phyloP scores from a whole-genome alignment of 2,329 filamentous ascomycete species.

The Huntiella abstrusa region DNA sequence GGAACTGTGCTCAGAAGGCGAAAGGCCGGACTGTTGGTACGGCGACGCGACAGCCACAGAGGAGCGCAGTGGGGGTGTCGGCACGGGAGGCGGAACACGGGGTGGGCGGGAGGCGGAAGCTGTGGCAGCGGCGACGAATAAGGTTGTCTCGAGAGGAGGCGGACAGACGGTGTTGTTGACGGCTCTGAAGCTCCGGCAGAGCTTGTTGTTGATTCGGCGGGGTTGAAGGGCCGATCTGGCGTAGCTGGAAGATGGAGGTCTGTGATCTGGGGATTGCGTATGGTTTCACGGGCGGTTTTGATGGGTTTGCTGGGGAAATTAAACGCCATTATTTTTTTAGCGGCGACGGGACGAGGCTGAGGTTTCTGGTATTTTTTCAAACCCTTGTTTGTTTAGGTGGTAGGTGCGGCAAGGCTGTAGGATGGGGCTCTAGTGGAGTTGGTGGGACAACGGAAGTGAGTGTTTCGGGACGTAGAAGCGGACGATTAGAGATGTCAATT shows the following conservation, averaged over 20 bases:
- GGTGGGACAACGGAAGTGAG: neutral
- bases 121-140: neutral
- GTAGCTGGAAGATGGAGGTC: conserved; percentile 29
- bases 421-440: no score
- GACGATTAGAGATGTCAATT: no score
- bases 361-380: no score
- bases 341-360: no score
- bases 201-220: no score
- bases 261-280: no score
- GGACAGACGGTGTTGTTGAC: conserved; percentile 34
- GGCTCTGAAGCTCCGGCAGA: conserved; percentile 17
- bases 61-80: neutral
- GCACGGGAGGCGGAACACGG: neutral
- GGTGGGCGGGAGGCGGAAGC: neutral
- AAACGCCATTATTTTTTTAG: no score
- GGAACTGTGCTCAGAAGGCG: neutral
- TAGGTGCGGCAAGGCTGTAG: no score
- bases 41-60: no score
- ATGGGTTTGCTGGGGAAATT: no score
- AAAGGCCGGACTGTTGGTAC: neutral
- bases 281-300: no score
- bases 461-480: neutral
- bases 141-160: neutral
- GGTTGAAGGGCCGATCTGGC: conserved; percentile 21
- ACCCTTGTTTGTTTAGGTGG: no score